These are phyloP conservation scores for Plasmodium relictum DNA, from an alignment of 169 alveolate genomes.

Conservation along the genomic window DNA sequence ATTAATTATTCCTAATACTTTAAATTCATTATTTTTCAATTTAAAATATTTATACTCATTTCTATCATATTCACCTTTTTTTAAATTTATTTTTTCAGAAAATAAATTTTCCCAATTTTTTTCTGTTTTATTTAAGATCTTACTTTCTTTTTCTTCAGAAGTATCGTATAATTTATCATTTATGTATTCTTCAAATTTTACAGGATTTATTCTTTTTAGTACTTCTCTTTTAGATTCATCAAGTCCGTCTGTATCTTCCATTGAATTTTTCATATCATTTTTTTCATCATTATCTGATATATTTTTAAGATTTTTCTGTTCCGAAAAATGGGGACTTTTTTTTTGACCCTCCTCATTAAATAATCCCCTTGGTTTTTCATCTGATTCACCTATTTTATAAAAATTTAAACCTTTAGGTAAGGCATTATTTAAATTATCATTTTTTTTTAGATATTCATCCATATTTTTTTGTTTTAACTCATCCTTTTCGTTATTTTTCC, in stretches of 20 bases:
- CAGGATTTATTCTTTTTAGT: slow-evolving; percentile 38
- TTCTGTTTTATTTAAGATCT: slow-evolving; percentile 12
- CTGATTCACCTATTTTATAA: slow-evolving; percentile 1
- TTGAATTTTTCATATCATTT: slow-evolving; percentile 17
- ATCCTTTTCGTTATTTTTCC: not conserved
- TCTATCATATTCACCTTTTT: slow-evolving; percentile 48
- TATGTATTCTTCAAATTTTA: slow-evolving; percentile 26
- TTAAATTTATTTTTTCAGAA: slow-evolving; percentile 46
- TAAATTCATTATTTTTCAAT: slow-evolving; percentile 69
- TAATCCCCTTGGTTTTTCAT: slow-evolving; percentile 3
- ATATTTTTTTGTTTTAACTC: not conserved
- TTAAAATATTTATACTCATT: slow-evolving; percentile 64
- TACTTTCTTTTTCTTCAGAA: slow-evolving; percentile 14
- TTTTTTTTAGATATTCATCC: not conserved
- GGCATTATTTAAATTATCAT: not conserved
- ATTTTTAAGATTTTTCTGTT: slow-evolving; percentile 8
- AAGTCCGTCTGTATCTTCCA: not conserved
- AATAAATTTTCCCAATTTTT: slow-evolving; percentile 29
- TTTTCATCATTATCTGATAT: slow-evolving; percentile 8
- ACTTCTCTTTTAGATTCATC: slow-evolving; percentile 9
- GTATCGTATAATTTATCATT: slow-evolving; percentile 24
- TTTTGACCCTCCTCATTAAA: slow-evolving; percentile 11
- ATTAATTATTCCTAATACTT: slow-evolving; percentile 75
- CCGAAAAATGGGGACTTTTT: slow-evolving; percentile 11
- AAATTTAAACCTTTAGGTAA: not conserved